Base-by-base conservation (phyloP, 495 filamentous ascomycete genomes). In the Lentithecium fluviatile region DNA sequence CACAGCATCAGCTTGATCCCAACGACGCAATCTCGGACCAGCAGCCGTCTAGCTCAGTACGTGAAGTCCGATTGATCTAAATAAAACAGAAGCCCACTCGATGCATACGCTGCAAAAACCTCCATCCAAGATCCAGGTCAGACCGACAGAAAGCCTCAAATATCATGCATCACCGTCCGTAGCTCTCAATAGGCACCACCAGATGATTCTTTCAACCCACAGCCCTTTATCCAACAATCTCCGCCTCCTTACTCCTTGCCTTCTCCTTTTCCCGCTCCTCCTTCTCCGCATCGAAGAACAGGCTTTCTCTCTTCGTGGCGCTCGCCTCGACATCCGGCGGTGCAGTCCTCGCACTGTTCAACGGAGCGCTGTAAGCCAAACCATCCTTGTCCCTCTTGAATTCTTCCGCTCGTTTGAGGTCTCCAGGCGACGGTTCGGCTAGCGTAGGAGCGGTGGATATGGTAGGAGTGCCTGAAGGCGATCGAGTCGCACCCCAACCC, bases 241-340 rank as follows among this genome's bases (percentile, higher is more conserved):
- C 45, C 19, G 19, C 45, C 45, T 26, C 45, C 45, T 48, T 26
- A 45, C 20, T 21, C 45, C n/a, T 21, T 5, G 7, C 45, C 23
- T 17, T 46, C 52, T 46, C 42, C 19, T 56, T 46, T 23, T 23
- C 40, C 20, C 17, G 21, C 47, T 61, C 21, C 17, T 60, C 50
- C 46, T 52, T 63, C 45, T 63, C 60, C 34, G 60, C 60, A 49
- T 63, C 60, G 25, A 63, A 63, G 38, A 63, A 55, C 32, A 63
- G 10, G 21, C 52, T 57, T 23, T 63, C 60, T n/a, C 60, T 56
- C 25, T 52, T 40, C 52, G 32, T 23, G 1, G 43, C 34, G 4
- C 53, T 45, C 24, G 37, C 46, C 34, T 64, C 47, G 8, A 45
- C 49, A 49, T 64, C 55, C 23, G 23, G 32, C 43, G 45, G 45